Evolutionary conservation across 2,329 filamentous ascomycete species (phyloP), one percentile per base, ranked within the genome.

Genomic region (Ophiostoma ips): DNA sequence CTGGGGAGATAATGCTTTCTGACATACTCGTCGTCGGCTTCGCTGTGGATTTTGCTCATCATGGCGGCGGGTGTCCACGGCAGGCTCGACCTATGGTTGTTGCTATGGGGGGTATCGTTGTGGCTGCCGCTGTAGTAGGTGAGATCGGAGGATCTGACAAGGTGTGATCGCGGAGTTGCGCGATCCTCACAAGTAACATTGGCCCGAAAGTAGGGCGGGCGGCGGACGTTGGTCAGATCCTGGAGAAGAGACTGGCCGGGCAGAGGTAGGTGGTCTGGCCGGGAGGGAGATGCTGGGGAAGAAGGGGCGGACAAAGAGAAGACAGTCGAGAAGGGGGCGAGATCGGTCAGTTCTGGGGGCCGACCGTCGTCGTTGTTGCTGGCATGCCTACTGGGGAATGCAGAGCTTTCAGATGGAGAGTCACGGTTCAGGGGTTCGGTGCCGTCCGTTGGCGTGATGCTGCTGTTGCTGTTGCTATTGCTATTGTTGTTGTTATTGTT

Each of bases 1-100:
- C 72, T 67, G 11, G 76, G 72, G 43, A 79, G 65, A 58, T 73
- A 76, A 48, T 75, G 66, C 49, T 73, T 79, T 18, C 71, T 77
- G 28, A 79, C 67, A 3, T 58, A 52, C 35, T 70, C 71, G 15
- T 64, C 57, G 18, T 49, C 51, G 40, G 34, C 28, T 4, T 50
- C 35, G n/a, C 76, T 70, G 34, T 64, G 65, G 51, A 68, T 63
- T 48, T 64, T 68, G 50, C 66, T 65, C 55, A 76, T 64, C 66
- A 77, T 73, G 48, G 67, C 69, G 31, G 63, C 61, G 21, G 69
- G 62, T 6, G 65, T 62, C 30, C 18, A 28, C n/a, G 19, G 8
- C 19, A n/a, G 31, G 21, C 33, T 18, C 12, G 2, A 15, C 21
- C 43, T 11, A 21, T 36, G 15, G 13, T 18, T 34, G 43, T 15